Conservation (phyloP, 2,329 filamentous ascomycete species). For the Pestalotiopsis sp. region DNA sequence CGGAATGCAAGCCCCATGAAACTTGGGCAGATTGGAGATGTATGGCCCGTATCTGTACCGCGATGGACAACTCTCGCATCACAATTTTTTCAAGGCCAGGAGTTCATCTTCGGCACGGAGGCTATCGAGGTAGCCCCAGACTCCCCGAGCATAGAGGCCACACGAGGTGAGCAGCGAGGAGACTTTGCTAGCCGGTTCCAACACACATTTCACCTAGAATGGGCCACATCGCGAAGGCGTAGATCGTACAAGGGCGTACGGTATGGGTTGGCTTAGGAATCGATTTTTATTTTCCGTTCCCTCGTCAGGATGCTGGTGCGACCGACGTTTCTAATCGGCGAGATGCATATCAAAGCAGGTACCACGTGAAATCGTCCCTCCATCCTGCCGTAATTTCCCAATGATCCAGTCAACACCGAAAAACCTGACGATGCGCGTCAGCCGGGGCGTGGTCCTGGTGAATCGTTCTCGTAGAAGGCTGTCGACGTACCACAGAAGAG, state of each 20-base stretch:
- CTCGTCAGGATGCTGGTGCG: slow-evolving; percentile 12
- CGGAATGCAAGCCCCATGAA: background rate
- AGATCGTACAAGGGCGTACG: background rate
- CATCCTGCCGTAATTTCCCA: slow-evolving; percentile 22
- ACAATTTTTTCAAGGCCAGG: slow-evolving; percentile 64
- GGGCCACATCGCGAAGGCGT: background rate
- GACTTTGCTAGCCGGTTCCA: slow-evolving; percentile 57
- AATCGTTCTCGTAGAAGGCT: background rate
- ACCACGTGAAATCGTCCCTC: slow-evolving; percentile 23
- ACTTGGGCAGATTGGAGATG: slow-evolving; percentile 34
- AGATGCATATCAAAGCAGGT: slow-evolving; percentile 33
- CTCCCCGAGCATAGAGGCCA: slow-evolving; percentile 51
- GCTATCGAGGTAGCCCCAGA: slow-evolving; percentile 60
- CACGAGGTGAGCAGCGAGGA: slow-evolving; percentile 49
- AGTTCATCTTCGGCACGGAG: slow-evolving; percentile 60
- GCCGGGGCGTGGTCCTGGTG: background rate
- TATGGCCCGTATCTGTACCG: slow-evolving; percentile 70
- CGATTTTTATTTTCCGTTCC: slow-evolving; percentile 17
- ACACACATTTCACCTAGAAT: background rate
- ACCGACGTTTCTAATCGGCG: slow-evolving; percentile 23
- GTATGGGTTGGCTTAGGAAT: slow-evolving; percentile 12
- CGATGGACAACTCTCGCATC: slow-evolving; percentile 54
- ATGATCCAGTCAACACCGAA: slow-evolving; percentile 25
- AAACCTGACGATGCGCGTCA: slow-evolving; percentile 15
- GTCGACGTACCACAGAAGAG: slow-evolving; percentile 15